These are phyloP conservation scores for Selenicereus undatus DNA, from an alignment of 148 eudicot genomes.

Conservation along the genomic window DNA sequence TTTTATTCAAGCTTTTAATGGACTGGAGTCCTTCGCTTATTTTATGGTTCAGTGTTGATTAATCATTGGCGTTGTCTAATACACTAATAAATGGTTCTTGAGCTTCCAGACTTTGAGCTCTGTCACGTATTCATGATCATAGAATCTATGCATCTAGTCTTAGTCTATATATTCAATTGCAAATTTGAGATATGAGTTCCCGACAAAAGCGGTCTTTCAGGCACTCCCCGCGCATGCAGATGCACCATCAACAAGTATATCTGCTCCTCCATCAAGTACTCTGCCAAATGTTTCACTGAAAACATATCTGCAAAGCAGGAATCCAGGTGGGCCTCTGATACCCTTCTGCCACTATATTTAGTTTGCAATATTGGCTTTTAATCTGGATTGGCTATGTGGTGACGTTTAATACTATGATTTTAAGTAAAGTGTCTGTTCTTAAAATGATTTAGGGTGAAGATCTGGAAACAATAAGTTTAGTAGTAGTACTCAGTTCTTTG, in stretches of 20 bases:
- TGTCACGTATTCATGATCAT: too few relatives aligned
- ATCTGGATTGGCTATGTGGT: background rate
- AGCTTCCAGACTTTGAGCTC: background rate
- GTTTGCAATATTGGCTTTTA: background rate
- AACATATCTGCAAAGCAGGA: slow-evolving; percentile 15
- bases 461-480: background rate
- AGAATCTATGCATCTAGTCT: background rate
- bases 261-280: slow-evolving; percentile 17
- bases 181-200: background rate
- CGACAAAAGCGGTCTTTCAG: slow-evolving; percentile 17
- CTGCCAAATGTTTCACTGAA: slow-evolving; percentile 12
- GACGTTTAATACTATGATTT: background rate
- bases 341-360: background rate
- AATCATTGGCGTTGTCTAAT: background rate
- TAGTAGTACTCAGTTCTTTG: background rate
- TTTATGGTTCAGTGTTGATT: background rate
- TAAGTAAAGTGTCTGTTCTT: background rate
- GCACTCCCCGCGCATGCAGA: slow-evolving; percentile 18
- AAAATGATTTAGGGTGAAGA: background rate
- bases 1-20: background rate
- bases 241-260: slow-evolving; percentile 18
- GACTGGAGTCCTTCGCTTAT: background rate
- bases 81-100: background rate
- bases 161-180: background rate
- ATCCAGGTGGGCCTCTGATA: slow-evolving; percentile 14